These are phyloP conservation scores for Triticum dicoccoides DNA, from an alignment of 176 grass and related monocot genomes.

Conservation along the genomic window DNA sequence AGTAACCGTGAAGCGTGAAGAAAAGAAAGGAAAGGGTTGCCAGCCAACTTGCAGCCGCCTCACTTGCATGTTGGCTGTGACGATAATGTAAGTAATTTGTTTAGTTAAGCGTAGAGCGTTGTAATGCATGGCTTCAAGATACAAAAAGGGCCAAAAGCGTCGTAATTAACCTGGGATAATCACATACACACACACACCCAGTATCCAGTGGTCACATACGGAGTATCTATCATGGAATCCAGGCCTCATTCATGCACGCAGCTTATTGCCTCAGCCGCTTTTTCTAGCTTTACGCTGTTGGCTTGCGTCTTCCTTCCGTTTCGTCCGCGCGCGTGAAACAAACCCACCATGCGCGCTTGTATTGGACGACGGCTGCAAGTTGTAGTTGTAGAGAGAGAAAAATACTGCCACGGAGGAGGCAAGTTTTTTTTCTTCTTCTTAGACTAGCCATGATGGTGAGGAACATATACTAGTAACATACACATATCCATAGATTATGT, in stretches of 20 bases:
- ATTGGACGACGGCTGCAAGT: conserved; percentile 5
- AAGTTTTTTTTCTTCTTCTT: too few relatives aligned
- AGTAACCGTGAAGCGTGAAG: conserved; percentile 3
- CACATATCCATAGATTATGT: too few relatives aligned
- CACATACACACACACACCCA: too few relatives aligned
- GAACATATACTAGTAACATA: too few relatives aligned
- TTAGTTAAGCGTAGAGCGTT: neutral
- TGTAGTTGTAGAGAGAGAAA: neutral
- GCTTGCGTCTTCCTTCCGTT: neutral
- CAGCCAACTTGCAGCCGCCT: conserved; percentile 11
- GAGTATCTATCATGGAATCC: neutral
- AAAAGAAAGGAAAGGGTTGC: neutral
- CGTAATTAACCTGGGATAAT: neutral
- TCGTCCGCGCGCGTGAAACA: neutral
- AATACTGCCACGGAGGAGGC: too few relatives aligned
- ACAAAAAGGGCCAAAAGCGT: neutral
- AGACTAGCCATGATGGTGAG: too few relatives aligned
- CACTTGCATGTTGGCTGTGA: neutral
- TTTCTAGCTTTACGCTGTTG: neutral
- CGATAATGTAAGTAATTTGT: neutral
- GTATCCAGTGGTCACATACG: neutral
- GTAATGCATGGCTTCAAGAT: conserved; percentile 1
- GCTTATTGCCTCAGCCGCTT: neutral
- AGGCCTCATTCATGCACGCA: neutral
- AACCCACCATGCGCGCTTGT: neutral